Percentiles rank a stretch among this genome's conserved stretches.
These are phyloP conservation scores for Drechmeria coniospora DNA, from an alignment of 2,329 filamentous ascomycete genomes.

Conservation along the genomic window DNA sequence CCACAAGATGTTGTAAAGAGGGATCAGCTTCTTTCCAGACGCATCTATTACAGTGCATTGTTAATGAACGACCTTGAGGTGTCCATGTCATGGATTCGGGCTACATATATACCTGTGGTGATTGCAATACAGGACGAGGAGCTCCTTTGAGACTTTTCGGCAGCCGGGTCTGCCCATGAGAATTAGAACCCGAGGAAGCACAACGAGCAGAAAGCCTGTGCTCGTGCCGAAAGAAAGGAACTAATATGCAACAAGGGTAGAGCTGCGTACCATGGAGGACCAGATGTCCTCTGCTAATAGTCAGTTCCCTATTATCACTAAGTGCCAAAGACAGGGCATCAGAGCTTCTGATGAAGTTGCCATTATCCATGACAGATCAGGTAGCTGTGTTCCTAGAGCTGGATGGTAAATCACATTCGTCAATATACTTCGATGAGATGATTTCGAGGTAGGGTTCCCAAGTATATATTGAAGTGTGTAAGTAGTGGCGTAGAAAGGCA, in stretches of 20 bases:
- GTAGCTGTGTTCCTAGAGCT: too few species aligned
- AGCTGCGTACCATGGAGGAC: slow-evolving; percentile 20
- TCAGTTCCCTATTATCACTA: slow-evolving; percentile 16
- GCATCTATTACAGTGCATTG: slow-evolving; percentile 7
- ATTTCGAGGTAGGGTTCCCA: too few species aligned
- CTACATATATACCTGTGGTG: neutral
- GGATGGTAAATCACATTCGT: too few species aligned
- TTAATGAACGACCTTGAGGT: neutral
- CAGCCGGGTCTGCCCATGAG: too few species aligned
- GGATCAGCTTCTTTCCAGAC: slow-evolving; percentile 31
- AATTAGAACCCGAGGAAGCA: too few species aligned
- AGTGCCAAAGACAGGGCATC: slow-evolving; percentile 15
- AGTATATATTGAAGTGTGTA: too few species aligned
- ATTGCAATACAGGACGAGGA: neutral
- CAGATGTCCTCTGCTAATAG: slow-evolving; percentile 15
- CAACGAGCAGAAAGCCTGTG: too few species aligned
- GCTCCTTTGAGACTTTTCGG: neutral
- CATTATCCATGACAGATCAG: slow-evolving; percentile 3
- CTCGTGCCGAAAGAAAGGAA: too few species aligned
- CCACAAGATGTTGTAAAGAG: slow-evolving; percentile 76
- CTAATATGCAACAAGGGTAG: too few species aligned
- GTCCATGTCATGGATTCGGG: neutral
- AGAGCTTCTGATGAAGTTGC: slow-evolving; percentile 5
- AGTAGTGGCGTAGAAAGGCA: too few species aligned
- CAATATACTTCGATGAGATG: too few species aligned